phyloP scores from a whole-genome alignment of 768 basidiomycete species.

The Lanmaoa pseudosensibilis region DNA sequence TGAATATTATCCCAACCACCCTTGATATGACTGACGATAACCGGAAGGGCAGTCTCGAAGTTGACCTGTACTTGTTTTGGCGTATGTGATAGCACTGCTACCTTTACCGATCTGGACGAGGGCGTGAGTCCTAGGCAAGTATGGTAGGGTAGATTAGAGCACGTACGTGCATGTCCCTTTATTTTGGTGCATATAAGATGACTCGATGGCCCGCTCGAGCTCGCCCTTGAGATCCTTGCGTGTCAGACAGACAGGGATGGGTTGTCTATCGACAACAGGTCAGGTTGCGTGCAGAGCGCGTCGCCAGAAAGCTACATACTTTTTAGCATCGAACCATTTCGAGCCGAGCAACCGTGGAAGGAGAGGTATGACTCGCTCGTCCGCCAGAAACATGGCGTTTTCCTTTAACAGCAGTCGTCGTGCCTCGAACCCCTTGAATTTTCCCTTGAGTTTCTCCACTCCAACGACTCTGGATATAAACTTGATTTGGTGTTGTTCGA shows the following conservation, averaged over 20 bases:
- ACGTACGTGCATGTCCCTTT: conserved; percentile 90
- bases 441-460: conserved; percentile 88
- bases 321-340: conserved; percentile 93
- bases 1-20: conserved; percentile 92
- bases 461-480: conserved; percentile 94
- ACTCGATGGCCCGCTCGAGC: conserved; percentile 87
- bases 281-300: not conserved
- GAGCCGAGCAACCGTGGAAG: conserved; percentile 85
- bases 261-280: conserved; percentile 59
- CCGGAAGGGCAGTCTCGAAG: conserved; percentile 74
- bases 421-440: conserved; percentile 83
- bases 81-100: conserved; percentile 72
- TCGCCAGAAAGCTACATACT: conserved; percentile 51
- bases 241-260: conserved; percentile 88
- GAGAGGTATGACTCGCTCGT: conserved; percentile 85
- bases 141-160: not conserved
- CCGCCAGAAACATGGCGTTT: conserved; percentile 90
- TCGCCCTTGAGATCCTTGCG: conserved; percentile 91
- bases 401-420: conserved; percentile 82
- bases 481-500: conserved; percentile 74
- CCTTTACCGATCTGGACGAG: conserved; percentile 70
- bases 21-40: conserved; percentile 64
- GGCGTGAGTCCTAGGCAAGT: not conserved
- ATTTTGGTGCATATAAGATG: conserved; percentile 95
- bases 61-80: conserved; percentile 77